These are phyloP conservation scores for Alliaria petiolata DNA, from an alignment of 345 rosid species.

Conservation along the genomic window DNA sequence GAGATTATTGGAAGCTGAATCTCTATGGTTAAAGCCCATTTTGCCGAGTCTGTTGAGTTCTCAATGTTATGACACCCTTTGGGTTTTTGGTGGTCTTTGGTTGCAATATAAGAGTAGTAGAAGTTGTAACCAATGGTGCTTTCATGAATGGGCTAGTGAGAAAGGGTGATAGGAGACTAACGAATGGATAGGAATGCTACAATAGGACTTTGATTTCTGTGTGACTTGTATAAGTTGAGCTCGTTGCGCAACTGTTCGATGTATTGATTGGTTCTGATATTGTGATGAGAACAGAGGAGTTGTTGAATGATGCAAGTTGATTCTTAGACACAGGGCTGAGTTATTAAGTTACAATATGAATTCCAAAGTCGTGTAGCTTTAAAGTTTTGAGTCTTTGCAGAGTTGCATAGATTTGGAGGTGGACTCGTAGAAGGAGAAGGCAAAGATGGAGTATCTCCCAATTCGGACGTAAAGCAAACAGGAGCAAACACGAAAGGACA, in stretches of 20 bases:
- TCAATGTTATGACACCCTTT: neutral
- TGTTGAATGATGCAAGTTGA: neutral
- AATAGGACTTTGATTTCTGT: neutral
- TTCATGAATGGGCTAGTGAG: no score
- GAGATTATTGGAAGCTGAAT: neutral
- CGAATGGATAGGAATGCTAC: neutral
- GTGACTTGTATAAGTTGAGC: neutral
- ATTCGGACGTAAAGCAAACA: slow-evolving; percentile 56
- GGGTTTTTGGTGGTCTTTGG: neutral
- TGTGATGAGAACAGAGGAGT: neutral
- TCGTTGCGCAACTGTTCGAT: neutral
- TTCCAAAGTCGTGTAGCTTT: neutral
- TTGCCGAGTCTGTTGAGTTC: neutral
- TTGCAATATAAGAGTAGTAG: neutral
- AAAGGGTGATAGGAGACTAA: neutral
- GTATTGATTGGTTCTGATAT: neutral
- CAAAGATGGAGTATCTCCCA: slow-evolving; percentile 49
- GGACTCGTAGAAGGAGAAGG: slow-evolving; percentile 63
- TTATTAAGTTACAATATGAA: neutral
- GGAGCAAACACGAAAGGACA: slow-evolving; percentile 54
- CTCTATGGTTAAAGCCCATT: neutral
- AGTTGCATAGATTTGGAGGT: slow-evolving; percentile 86
- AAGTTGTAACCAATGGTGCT: no score
- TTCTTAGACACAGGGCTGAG: neutral
- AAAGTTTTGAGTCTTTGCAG: slow-evolving; percentile 38